Evolutionary conservation across 306 rosid genomes (phyloP).

Genomic region (Mimosa bimucronata): DNA sequence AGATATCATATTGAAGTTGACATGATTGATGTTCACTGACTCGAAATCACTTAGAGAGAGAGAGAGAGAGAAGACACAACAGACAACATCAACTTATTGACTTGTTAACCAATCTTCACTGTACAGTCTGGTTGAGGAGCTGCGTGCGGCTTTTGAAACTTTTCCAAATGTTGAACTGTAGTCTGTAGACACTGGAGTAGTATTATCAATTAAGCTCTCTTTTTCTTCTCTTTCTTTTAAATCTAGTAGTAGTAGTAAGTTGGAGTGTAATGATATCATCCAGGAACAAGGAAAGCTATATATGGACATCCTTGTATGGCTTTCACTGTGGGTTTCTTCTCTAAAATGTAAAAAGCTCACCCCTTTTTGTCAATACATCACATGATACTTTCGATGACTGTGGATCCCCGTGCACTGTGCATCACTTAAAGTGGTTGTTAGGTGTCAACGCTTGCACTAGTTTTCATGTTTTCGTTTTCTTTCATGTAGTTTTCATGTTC

Average conservation of each 20-base stretch:
- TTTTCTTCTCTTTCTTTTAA: not conserved
- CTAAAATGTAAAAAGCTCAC: not conserved
- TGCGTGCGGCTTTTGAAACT: not conserved
- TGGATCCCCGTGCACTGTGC: not conserved
- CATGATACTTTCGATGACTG: not conserved
- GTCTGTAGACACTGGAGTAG: not conserved
- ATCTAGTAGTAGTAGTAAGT: no score
- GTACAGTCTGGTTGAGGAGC: not conserved
- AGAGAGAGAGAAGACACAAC: conserved; percentile 18
- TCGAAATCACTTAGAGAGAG: conserved; percentile 23
- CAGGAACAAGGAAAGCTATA: not conserved
- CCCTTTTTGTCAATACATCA: not conserved
- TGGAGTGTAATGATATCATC: not conserved
- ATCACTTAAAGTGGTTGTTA: not conserved
- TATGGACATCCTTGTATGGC: not conserved
- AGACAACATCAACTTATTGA: not conserved
- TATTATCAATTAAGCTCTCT: not conserved
- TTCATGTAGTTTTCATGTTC: not conserved
- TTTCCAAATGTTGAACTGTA: conserved; percentile 8
- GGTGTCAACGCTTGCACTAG: not conserved
- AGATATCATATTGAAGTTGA: conserved; percentile 35
- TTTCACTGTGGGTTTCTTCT: not conserved
- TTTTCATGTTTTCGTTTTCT: not conserved
- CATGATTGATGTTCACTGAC: conserved; percentile 31
- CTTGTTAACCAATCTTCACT: not conserved